Conservation (phyloP, 768 basidiomycete genomes). For the Leucocoprinus leucothites region DNA sequence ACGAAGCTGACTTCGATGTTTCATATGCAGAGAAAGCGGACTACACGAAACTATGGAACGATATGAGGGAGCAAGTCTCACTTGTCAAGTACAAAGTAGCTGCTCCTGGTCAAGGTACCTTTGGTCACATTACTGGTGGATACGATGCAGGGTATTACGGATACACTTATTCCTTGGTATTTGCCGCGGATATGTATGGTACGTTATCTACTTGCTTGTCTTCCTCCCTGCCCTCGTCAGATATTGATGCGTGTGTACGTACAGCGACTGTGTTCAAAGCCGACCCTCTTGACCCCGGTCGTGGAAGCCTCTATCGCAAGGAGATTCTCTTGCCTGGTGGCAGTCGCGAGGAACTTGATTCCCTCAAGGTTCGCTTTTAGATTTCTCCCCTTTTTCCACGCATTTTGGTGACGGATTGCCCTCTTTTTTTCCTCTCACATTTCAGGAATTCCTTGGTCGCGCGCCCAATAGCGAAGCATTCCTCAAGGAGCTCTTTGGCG, state of each 20-base stretch:
- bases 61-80: conserved; percentile 64
- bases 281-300: conserved; percentile 67
- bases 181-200: conserved; percentile 59
- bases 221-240: neutral
- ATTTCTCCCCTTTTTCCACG: neutral
- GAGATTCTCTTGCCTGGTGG: conserved; percentile 75
- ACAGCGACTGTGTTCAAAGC: conserved; percentile 74
- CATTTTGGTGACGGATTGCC: neutral
- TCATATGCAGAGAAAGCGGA: conserved; percentile 67
- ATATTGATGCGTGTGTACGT: neutral
- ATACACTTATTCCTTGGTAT: conserved; percentile 72
- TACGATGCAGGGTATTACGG: conserved; percentile 73
- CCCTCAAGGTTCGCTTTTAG: conserved; percentile 54
- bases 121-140: conserved; percentile 75
- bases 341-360: conserved; percentile 75
- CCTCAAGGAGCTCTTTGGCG: conserved; percentile 60
- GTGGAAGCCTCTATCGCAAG: conserved; percentile 68
- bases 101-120: conserved; percentile 69
- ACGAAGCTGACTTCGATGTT: too few species aligned
- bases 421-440: neutral
- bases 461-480: conserved; percentile 76
- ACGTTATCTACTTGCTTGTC: neutral
- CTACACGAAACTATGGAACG: conserved; percentile 79
- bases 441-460: conserved; percentile 75
- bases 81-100: conserved; percentile 60